Conservation (phyloP, 768 basidiomycete genomes). For the Ramaria sp. region DNA sequence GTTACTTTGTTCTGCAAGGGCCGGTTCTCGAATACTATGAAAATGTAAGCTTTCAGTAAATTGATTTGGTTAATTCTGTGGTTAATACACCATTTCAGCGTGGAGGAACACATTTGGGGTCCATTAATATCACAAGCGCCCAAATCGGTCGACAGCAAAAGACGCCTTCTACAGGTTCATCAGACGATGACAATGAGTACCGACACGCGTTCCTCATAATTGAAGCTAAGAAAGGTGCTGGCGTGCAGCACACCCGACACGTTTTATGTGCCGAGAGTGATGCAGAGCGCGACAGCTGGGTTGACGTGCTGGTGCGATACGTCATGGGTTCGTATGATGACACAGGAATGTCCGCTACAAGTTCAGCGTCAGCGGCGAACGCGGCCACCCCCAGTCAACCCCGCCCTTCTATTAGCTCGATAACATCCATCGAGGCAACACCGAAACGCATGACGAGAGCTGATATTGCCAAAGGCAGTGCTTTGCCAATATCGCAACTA, state of each 20-base stretch:
- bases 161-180: slow-evolving; percentile 34
- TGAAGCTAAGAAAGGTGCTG: slow-evolving; percentile 68
- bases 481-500: slow-evolving; percentile 48
- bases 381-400: slow-evolving; percentile 27
- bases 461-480: slow-evolving; percentile 38
- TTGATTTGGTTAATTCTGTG: not conserved
- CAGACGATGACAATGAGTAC: slow-evolving; percentile 86
- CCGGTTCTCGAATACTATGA: slow-evolving; percentile 92
- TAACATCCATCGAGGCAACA: slow-evolving; percentile 29
- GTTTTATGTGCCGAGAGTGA: slow-evolving; percentile 97
- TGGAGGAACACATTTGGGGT: slow-evolving; percentile 84
- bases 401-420: slow-evolving; percentile 48
- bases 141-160: slow-evolving; percentile 94
- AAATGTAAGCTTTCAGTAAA: slow-evolving; percentile 51
- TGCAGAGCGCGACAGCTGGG: slow-evolving; percentile 87
- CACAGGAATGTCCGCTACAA: not conserved
- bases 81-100: slow-evolving; percentile 38
- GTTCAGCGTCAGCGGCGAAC: slow-evolving; percentile 1
- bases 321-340: slow-evolving; percentile 75
- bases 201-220: slow-evolving; percentile 97
- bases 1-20: slow-evolving; percentile 90
- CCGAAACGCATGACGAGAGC: slow-evolving; percentile 44
- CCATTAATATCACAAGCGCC: slow-evolving; percentile 82
- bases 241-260: slow-evolving; percentile 66
- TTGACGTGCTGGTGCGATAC: slow-evolving; percentile 84